Conservation (phyloP, 225 moss, liverwort and hornwort species). For the Anthoceros angustus region DNA sequence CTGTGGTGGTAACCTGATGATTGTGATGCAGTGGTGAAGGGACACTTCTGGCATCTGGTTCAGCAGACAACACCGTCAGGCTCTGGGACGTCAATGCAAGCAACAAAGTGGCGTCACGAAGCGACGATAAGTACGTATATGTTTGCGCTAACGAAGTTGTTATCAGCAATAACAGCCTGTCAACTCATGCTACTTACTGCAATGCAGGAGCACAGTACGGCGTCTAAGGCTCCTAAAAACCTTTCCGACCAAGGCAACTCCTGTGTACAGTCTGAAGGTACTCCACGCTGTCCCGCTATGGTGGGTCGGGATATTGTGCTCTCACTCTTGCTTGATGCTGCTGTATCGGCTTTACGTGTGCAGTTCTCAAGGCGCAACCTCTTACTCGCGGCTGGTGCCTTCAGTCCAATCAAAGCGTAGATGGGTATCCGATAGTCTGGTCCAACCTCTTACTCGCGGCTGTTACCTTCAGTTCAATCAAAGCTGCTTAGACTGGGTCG, state of each 20-base stretch:
- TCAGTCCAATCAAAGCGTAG: constrained; percentile 42
- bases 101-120: constrained; percentile 49
- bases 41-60: constrained; percentile 78
- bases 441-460: neutral
- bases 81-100: constrained; percentile 98
- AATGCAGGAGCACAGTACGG: constrained; percentile 19
- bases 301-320: neutral
- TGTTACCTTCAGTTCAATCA: too few relatives aligned
- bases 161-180: neutral
- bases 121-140: constrained; percentile 45
- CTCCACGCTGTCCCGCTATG: neutral
- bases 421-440: neutral
- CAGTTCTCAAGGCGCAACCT: constrained; percentile 93
- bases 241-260: constrained; percentile 86
- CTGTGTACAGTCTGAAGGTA: constrained; percentile 72
- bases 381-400: constrained; percentile 80
- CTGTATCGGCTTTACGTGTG: neutral
- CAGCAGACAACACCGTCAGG: constrained; percentile 88
- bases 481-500: too few relatives aligned
- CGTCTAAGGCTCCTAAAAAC: constrained; percentile 84
- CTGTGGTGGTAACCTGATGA: neutral
- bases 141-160: neutral
- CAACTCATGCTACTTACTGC: too few relatives aligned
- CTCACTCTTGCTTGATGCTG: neutral
- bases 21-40: constrained; percentile 67